Conservation (phyloP, 352 stramenopile genomes). For the Phytophthora cajani region DNA sequence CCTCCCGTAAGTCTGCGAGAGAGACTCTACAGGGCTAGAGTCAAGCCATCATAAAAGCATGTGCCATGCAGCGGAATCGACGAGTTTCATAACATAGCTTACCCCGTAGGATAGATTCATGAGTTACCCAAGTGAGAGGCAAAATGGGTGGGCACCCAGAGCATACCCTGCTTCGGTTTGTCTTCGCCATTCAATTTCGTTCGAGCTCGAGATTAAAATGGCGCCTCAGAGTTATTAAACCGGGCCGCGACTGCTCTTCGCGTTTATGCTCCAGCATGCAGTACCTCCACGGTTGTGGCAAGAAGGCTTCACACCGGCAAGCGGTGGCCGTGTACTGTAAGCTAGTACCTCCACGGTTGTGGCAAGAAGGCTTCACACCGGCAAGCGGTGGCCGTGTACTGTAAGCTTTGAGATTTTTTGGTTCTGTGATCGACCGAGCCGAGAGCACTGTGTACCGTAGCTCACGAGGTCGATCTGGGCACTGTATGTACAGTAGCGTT, state of each 20-base stretch:
- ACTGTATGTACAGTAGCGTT: neutral
- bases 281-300: neutral
- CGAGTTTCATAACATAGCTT: neutral
- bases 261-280: conserved; percentile 23
- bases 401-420: no score
- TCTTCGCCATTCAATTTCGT: neutral
- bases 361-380: neutral
- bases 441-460: neutral
- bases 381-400: neutral
- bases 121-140: no score
- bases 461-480: neutral
- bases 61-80: neutral
- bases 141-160: no score
- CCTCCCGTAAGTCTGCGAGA: conserved; percentile 15
- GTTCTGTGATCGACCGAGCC: neutral
- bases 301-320: neutral
- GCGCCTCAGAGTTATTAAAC: conserved; percentile 8
- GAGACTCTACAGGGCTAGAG: conserved; percentile 19
- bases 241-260: conserved; percentile 3
- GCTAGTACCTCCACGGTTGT: no score
- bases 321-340: no score
- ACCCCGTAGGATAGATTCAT: no score
- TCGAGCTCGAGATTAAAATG: conserved; percentile 3
- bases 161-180: no score
- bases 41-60: conserved; percentile 8